Evolutionary conservation across 164 flowering plant species (phyloP).

Genomic region (Annona cherimola): DNA sequence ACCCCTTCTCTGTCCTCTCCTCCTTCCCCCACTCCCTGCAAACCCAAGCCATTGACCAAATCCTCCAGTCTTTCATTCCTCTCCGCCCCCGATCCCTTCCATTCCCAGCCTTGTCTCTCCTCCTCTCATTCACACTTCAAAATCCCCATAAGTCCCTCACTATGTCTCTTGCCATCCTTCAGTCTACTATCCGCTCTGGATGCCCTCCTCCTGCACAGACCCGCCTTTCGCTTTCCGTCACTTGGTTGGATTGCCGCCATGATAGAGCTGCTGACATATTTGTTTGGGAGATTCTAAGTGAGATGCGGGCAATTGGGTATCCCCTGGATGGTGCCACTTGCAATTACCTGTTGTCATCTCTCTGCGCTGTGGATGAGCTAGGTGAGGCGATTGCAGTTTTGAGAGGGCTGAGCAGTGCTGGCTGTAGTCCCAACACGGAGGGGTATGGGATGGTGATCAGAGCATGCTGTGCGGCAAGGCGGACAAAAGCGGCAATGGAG

Average conservation of each 20-base stretch:
- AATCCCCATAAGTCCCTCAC: conserved; percentile 47
- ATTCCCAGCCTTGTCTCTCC: conserved; percentile 30
- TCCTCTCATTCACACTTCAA: conserved; percentile 54
- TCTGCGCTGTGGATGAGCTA: conserved; percentile 51
- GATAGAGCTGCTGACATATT: conserved; percentile 9
- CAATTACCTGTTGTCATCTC: conserved; percentile 58
- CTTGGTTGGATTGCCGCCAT: conserved; percentile 41
- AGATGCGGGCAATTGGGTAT: conserved; percentile 59
- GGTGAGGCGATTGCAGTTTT: conserved; percentile 52
- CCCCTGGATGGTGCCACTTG: conserved; percentile 51
- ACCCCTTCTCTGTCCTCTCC: conserved; percentile 66
- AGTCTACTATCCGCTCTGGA: conserved; percentile 66
- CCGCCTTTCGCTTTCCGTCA: conserved; percentile 51
- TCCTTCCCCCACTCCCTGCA: conserved; percentile 25
- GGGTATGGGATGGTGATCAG: conserved; percentile 48
- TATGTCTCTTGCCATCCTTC: conserved; percentile 57
- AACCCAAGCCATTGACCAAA: conserved; percentile 48
- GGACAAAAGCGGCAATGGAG: conserved; percentile 29
- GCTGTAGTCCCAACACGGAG: conserved; percentile 63
- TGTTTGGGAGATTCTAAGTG: conserved; percentile 33
- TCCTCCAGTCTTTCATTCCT: conserved; percentile 53
- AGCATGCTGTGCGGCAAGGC: conserved; percentile 33
- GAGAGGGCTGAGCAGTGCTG: conserved; percentile 44
- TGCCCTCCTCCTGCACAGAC: conserved; percentile 53
- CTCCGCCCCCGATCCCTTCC: conserved; percentile 55